phyloP scores from a whole-genome alignment of 2,329 filamentous ascomycete genomes.

The Cytospora leucostoma region DNA sequence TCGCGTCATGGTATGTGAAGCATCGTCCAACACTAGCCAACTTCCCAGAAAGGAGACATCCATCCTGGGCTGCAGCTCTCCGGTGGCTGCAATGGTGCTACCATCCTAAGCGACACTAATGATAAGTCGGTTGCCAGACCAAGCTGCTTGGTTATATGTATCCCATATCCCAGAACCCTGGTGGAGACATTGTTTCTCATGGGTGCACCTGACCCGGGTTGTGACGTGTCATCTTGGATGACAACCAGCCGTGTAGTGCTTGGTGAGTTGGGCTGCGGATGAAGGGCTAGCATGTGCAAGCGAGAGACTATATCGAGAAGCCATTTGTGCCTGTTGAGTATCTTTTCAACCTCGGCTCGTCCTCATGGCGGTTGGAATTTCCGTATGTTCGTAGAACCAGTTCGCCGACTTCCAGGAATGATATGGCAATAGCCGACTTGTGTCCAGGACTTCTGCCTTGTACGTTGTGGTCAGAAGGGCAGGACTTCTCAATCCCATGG shows the following conservation, averaged over 20 bases:
- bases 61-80: conserved; percentile 23
- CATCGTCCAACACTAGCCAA: conserved; percentile 16
- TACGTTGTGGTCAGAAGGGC: neutral
- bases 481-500: neutral
- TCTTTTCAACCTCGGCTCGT: too few relatives aligned
- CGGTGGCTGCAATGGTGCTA: conserved; percentile 26
- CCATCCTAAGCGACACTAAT: conserved; percentile 20
- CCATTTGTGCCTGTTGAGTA: neutral
- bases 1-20: conserved; percentile 4
- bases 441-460: neutral
- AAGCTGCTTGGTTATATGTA: neutral
- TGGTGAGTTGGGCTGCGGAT: neutral
- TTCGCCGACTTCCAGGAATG: neutral
- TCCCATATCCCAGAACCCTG: neutral
- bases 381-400: neutral
- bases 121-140: neutral
- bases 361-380: neutral
- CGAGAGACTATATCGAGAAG: neutral
- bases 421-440: neutral
- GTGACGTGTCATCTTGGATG: neutral
- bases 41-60: conserved; percentile 1
- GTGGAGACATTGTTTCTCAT: neutral
- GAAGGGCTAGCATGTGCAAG: neutral
- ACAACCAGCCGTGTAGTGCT: neutral
- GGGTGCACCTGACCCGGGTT: neutral